Percentiles rank a stretch among this genome's conserved stretches.
Evolutionary conservation across 139 green algal species (phyloP).

Genomic region (Trebouxia sp.): DNA sequence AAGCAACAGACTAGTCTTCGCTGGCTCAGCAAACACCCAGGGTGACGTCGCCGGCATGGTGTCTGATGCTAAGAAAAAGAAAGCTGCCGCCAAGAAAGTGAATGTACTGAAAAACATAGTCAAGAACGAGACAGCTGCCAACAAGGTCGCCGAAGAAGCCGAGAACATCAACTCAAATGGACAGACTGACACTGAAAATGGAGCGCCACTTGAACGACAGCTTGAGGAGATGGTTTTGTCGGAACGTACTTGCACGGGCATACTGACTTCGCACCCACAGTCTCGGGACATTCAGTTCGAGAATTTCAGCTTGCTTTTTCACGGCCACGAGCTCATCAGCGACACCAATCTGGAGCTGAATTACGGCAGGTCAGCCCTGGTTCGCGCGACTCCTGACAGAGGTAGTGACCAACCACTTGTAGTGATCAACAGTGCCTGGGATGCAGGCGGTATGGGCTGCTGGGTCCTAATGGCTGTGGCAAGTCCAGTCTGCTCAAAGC

Average conservation of each 20-base stretch:
- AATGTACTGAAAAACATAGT: constrained; percentile 43
- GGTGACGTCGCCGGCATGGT: constrained; percentile 28
- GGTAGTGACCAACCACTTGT: neutral
- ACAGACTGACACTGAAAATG: constrained; percentile 21
- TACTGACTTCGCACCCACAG: constrained; percentile 78
- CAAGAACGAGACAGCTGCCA: constrained; percentile 59
- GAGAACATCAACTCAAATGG: constrained; percentile 24
- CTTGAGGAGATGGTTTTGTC: constrained; percentile 27
- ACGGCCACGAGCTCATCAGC: constrained; percentile 80
- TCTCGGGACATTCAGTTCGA: constrained; percentile 80
- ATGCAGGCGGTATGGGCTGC: constrained; percentile 78
- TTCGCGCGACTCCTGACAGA: neutral
- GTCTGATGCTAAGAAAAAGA: constrained; percentile 69
- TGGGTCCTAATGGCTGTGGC: constrained; percentile 89
- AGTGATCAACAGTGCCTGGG: neutral
- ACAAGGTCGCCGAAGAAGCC: constrained; percentile 17
- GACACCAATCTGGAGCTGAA: constrained; percentile 82
- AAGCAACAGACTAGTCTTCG: too few species aligned
- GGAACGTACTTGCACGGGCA: constrained; percentile 66
- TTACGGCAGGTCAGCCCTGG: constrained; percentile 31
- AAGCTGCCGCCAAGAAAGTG: constrained; percentile 44
- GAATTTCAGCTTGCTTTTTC: constrained; percentile 80
- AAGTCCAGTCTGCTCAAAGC: constrained; percentile 88
- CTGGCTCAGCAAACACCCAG: neutral
- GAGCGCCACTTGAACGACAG: neutral